Base-by-base conservation (phyloP, 192 early-diverging fungal species). In the Backusella parvicylindrica region DNA sequence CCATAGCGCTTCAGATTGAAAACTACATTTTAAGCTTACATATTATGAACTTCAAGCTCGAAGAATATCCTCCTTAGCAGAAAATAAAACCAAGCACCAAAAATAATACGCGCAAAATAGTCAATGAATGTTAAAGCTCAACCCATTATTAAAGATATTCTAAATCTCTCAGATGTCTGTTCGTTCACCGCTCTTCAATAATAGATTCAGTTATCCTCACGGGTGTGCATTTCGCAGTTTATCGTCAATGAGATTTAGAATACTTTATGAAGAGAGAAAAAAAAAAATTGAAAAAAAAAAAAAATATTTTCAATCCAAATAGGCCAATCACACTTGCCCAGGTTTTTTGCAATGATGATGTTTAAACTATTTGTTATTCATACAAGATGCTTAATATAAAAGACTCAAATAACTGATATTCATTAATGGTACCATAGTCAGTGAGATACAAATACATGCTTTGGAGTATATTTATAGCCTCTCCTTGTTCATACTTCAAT, bases 21-120 rank as follows among this genome's bases (percentile, higher is more conserved):
- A 60, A 60, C 53, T 60, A 60, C 53, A 60, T 26, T 60, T 60
- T 60, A 60, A 28, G 53, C 53, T 60, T 60, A 60, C 53, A 60
- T 60, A 12, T 16, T 56, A 8, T 28, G 26, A 28, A 60, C 9
- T 60, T 60, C 53, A 60, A 60, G 53, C 53, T 28, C 13, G 0
- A 26, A 13, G 21, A 26, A 13, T 23, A 60, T 60, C 53, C 26
- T 60, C 53, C 53, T n/a, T 60, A 60, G 53, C 53, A 28, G 28
- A 60, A 60, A 60, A 28, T 12, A 13, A 60, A 60, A 60, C 26
- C 21, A 60, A 28, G 26, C 53, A 60, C 21, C 12, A 60, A 60
- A 60, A 60, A 28, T 28, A 60, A 6, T 28, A 60, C 53, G 26
- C 53, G 23, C 21, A 0, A 60, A 53, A n/a, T n/a, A 28, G 53